Evolutionary conservation across 1,139 yeast species (phyloP).

Genomic region (Debaryomycetaceae sp.): DNA sequence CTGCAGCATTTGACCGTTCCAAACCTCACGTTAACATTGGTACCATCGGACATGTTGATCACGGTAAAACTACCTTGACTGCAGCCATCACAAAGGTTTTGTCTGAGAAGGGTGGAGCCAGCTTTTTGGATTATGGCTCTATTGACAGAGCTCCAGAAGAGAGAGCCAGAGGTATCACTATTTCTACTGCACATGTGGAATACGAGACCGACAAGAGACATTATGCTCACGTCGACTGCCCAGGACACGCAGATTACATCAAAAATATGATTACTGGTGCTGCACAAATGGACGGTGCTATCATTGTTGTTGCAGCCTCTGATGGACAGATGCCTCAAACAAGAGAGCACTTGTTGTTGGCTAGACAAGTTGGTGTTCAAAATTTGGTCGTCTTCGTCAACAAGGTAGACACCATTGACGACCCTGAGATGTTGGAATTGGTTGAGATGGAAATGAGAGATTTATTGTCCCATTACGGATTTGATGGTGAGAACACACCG

Average conservation of each 20-base stretch:
- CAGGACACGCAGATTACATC: slow-evolving; percentile 98
- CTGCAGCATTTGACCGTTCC: slow-evolving; percentile 73
- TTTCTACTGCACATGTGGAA: slow-evolving; percentile 96
- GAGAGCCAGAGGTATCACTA: slow-evolving; percentile 99
- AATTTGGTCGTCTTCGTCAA: slow-evolving; percentile 95
- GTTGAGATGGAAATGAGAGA: slow-evolving; percentile 99
- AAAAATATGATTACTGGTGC: slow-evolving; percentile 99
- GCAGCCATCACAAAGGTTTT: slow-evolving; percentile 98
- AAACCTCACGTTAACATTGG: slow-evolving; percentile 97
- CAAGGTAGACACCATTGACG: slow-evolving; percentile 97
- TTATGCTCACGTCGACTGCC: slow-evolving; percentile 96
- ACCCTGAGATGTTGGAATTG: slow-evolving; percentile 98
- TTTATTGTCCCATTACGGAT: slow-evolving; percentile 82
- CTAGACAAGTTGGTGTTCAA: slow-evolving; percentile 99
- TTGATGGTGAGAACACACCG: slow-evolving; percentile 97
- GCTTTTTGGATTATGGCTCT: slow-evolving; percentile 85
- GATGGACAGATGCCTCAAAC: slow-evolving; percentile 99
- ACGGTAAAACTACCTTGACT: slow-evolving; percentile 96
- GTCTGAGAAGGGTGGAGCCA: slow-evolving; percentile 86
- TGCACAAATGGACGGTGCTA: slow-evolving; percentile 99
- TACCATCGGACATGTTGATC: slow-evolving; percentile 93
- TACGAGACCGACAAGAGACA: slow-evolving; percentile 91
- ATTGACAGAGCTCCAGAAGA: slow-evolving; percentile 99
- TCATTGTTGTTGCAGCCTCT: slow-evolving; percentile 97
- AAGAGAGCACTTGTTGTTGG: slow-evolving; percentile 95